These are phyloP conservation scores for Aspergillus baeticus DNA, from an alignment of 495 filamentous ascomycete genomes.

Conservation along the genomic window DNA sequence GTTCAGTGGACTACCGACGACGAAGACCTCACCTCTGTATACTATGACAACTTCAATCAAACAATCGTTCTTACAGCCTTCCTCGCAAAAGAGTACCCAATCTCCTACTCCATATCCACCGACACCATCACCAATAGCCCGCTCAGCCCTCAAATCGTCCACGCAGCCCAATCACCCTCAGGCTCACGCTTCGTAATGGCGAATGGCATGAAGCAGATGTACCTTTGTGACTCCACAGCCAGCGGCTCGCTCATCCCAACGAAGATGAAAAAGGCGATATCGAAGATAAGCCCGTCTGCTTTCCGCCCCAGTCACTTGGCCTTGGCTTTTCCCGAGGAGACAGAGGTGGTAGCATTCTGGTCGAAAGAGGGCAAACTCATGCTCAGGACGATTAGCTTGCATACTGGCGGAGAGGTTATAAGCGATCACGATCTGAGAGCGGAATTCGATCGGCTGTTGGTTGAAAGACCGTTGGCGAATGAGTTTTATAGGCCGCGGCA, in stretches of 20 bases:
- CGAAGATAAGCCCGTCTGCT: slow-evolving; percentile 22
- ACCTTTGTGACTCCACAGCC: slow-evolving; percentile 23
- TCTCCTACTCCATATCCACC: slow-evolving; percentile 15
- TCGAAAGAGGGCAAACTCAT: slow-evolving; percentile 22
- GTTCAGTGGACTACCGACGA: slow-evolving; percentile 22
- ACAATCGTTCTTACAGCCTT: slow-evolving; percentile 24
- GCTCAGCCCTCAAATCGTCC: slow-evolving; percentile 17
- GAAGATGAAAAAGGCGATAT: slow-evolving; percentile 21
- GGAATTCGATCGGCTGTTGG: slow-evolving; percentile 23
- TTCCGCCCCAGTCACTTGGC: slow-evolving; percentile 22
- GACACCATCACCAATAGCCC: slow-evolving; percentile 12
- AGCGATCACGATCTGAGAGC: slow-evolving; percentile 25
- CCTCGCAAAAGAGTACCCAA: slow-evolving; percentile 24
- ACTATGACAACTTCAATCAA: slow-evolving; percentile 23
- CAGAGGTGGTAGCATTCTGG: slow-evolving; percentile 24
- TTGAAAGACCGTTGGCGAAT: slow-evolving; percentile 12
- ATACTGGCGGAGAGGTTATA: slow-evolving; percentile 14
- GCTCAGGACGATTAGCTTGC: slow-evolving; percentile 19
- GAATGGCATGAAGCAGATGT: slow-evolving; percentile 24
- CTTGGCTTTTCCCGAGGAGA: slow-evolving; percentile 23
- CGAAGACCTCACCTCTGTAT: slow-evolving; percentile 22
- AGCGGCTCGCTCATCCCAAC: slow-evolving; percentile 17
- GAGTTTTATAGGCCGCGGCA: slow-evolving; percentile 14
- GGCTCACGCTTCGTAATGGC: slow-evolving; percentile 22
- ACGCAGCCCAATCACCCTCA: slow-evolving; percentile 26